Conservation (phyloP, 805 yeast species). For the Scheffersomyces amazonensis region DNA sequence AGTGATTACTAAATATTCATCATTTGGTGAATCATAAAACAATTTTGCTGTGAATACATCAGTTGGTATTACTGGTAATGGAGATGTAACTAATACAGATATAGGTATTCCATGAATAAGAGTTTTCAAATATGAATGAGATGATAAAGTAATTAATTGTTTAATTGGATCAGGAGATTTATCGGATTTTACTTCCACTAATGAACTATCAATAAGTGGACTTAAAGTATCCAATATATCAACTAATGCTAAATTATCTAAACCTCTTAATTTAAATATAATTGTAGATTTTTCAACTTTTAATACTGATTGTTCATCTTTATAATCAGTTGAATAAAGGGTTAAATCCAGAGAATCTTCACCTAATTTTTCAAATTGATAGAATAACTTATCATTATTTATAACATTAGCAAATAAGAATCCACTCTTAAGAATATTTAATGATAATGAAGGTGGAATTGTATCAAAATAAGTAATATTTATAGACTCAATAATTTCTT, state of each 20-base stretch:
- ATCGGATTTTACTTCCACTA: slow-evolving; percentile 17
- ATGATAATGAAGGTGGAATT: slow-evolving; percentile 52
- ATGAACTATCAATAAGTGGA: slow-evolving; percentile 43
- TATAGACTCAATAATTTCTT: slow-evolving; percentile 39
- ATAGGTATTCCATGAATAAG: slow-evolving; percentile 59
- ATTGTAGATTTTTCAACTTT: background rate
- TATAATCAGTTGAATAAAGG: slow-evolving; percentile 6
- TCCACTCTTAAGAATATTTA: slow-evolving; percentile 72
- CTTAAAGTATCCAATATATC: slow-evolving; percentile 48
- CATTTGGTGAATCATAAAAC: slow-evolving; percentile 42
- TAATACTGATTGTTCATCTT: slow-evolving; percentile 2
- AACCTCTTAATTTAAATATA: slow-evolving; percentile 19
- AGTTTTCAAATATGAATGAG: slow-evolving; percentile 46
- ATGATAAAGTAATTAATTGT: slow-evolving; percentile 25
- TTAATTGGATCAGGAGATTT: slow-evolving; percentile 6
- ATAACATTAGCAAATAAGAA: slow-evolving; percentile 67
- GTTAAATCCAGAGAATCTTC: slow-evolving; percentile 42
- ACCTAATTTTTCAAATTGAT: slow-evolving; percentile 78
- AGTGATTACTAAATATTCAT: slow-evolving; percentile 65
- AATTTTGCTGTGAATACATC: slow-evolving; percentile 63
- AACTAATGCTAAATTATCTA: slow-evolving; percentile 59
- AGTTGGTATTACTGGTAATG: slow-evolving; percentile 62
- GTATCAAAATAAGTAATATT: slow-evolving; percentile 75
- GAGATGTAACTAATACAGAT: slow-evolving; percentile 67
- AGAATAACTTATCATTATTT: slow-evolving; percentile 60